These are phyloP conservation scores for Penicillium soppii DNA, from an alignment of 495 filamentous ascomycete species.

Conservation along the genomic window DNA sequence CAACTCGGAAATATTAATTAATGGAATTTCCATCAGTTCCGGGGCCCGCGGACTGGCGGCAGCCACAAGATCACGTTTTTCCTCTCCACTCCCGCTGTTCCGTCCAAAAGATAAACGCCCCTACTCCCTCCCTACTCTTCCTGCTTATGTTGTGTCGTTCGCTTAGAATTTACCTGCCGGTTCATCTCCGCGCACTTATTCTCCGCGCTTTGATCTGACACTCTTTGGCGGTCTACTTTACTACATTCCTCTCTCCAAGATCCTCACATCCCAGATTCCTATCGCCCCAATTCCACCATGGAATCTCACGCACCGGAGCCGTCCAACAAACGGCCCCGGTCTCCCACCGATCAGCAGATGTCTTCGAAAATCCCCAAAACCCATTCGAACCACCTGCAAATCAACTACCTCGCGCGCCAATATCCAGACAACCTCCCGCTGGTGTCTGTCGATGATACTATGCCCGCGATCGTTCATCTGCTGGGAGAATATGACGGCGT, in stretches of 20 bases:
- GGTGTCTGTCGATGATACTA: constrained; percentile 56
- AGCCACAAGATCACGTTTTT: constrained; percentile 6
- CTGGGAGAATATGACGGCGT: constrained; percentile 81
- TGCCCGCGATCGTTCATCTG: constrained; percentile 62
- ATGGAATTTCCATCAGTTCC: constrained; percentile 3
- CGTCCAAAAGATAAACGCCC: neutral
- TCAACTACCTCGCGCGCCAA: constrained; percentile 78
- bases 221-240: neutral
- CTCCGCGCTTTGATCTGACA: constrained; percentile 8
- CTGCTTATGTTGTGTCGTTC: neutral
- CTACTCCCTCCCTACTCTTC: constrained; percentile 8
- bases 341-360: constrained; percentile 50
- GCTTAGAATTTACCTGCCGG: neutral
- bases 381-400: constrained; percentile 62
- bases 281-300: constrained; percentile 27
- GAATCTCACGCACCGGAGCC: constrained; percentile 40
- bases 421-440: constrained; percentile 61
- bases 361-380: constrained; percentile 55
- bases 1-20: neutral
- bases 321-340: constrained; percentile 60
- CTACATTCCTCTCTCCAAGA: neutral
- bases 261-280: neutral
- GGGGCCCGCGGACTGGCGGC: neutral
- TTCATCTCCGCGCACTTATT: constrained; percentile 12
- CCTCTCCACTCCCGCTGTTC: constrained; percentile 13